Evolutionary conservation across 371 early-diverging fungal species (phyloP), one percentile per base, ranked within the genome.

Genomic region (Lichtheimia hyalospora): DNA sequence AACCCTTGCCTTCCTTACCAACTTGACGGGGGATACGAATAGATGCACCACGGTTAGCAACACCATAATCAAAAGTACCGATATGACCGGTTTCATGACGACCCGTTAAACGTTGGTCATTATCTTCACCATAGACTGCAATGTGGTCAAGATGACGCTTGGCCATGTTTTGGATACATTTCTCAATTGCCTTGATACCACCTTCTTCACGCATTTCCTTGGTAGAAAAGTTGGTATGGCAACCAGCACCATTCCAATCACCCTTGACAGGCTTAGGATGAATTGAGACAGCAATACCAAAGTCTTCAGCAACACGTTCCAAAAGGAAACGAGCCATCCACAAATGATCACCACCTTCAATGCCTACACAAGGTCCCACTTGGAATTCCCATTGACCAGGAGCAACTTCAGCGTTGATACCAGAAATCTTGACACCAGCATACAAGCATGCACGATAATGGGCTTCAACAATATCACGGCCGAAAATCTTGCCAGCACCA

Each of bases 361-460:
- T 76, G 41, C 79, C 83, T 66, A 70, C 71, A 58, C 80, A 82
- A 12, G 83, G 83, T 41, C 83, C 83, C 13, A 82, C 74, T 65
- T 80, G 81, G 69, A 63, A 82, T 60, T 82, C 81, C 70, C 68
- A 80, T 71, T 80, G 78, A 40, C 73, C 75, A 52, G 81, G 81
- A 54, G 75, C 77, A 21, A 81, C 83, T 66, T 82, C 81, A 40
- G 50, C 40, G 44, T 62, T 62, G 43, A 62, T 43, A 50, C 62
- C 62, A 25, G 76, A 73, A 57, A 80, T 76, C 41, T 69, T 78
- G 40, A 82, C 62, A 52, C 83, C 83, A 44, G 83, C 77, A 50
- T 71, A 82, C 52, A 83, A 58, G 63, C 85, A 85, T 5, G 83
- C 82, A 62, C 79, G 67, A 66, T 81, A 84, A 61, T 84, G 85